Percentiles rank a stretch among this genome's conserved stretches.
These are phyloP conservation scores for Trypanosomatidae sp. DNA, from an alignment of 208 protist genomes.

Conservation along the genomic window DNA sequence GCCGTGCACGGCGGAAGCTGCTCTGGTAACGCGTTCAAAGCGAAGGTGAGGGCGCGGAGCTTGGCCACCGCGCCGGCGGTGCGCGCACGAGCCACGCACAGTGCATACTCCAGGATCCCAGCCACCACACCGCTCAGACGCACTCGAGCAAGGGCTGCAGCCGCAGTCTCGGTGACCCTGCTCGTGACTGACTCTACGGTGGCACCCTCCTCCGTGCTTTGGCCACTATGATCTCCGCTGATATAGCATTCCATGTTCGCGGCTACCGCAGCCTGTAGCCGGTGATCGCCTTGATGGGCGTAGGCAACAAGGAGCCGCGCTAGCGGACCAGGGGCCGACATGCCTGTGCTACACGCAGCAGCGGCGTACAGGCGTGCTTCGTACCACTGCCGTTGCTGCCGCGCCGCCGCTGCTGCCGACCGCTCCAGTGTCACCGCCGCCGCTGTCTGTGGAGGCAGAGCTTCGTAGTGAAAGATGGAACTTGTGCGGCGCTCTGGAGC, in stretches of 20 bases:
- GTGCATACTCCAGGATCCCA: slow-evolving; percentile 64
- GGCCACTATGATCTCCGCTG: neutral
- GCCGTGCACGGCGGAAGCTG: neutral
- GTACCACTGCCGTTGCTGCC: slow-evolving; percentile 23
- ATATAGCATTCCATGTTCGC: slow-evolving; percentile 3
- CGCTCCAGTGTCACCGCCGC: neutral
- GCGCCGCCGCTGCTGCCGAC: neutral
- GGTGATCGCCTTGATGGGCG: slow-evolving; percentile 13
- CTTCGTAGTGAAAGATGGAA: slow-evolving; percentile 11
- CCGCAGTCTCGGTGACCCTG: neutral
- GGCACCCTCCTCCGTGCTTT: neutral
- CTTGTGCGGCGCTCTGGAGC: neutral
- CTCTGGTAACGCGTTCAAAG: neutral
- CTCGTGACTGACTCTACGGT: neutral
- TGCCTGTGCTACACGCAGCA: slow-evolving; percentile 16
- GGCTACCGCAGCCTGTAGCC: slow-evolving; percentile 11
- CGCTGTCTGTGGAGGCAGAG: neutral
- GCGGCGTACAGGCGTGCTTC: slow-evolving; percentile 33
- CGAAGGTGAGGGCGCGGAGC: slow-evolving; percentile 18
- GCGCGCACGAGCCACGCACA: slow-evolving; percentile 29
- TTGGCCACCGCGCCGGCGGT: slow-evolving; percentile 11
- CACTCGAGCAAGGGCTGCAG: slow-evolving; percentile 2
- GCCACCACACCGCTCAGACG: slow-evolving; percentile 50
- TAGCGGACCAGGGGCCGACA: slow-evolving; percentile 17
- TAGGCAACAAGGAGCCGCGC: slow-evolving; percentile 30